Evolutionary conservation across 2,329 filamentous ascomycete genomes (phyloP).

Genomic region (Xylaria sp.): DNA sequence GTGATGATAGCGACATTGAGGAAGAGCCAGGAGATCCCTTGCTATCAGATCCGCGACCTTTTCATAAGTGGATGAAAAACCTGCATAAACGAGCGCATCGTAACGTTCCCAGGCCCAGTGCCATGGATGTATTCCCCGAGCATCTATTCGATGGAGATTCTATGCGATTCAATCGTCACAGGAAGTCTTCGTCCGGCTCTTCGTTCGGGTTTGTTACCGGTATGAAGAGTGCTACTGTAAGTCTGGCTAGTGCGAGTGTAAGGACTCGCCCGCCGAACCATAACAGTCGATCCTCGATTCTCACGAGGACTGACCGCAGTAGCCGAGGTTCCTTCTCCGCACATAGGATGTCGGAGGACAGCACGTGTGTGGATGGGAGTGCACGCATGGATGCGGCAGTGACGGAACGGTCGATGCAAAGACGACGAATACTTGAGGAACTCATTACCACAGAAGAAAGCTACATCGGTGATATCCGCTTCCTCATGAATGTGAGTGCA

Average conservation of each 20-base stretch:
- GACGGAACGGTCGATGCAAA: slow-evolving; percentile 65
- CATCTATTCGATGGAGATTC: slow-evolving; percentile 26
- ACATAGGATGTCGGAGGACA: slow-evolving; percentile 60
- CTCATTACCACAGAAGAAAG: slow-evolving; percentile 79
- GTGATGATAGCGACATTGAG: slow-evolving; percentile 12
- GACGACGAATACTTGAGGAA: slow-evolving; percentile 78
- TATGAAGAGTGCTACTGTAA: slow-evolving; percentile 75
- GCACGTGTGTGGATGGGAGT: slow-evolving; percentile 54
- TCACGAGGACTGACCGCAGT: slow-evolving; percentile 57
- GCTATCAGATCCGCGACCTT: slow-evolving; percentile 39
- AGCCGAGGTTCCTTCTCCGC: slow-evolving; percentile 56
- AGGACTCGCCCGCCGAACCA: slow-evolving; percentile 54
- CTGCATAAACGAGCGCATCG: slow-evolving; percentile 55
- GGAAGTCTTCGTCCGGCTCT: slow-evolving; percentile 63
- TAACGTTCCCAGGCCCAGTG: slow-evolving; percentile 26
- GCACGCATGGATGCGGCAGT: slow-evolving; percentile 58
- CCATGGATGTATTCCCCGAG: slow-evolving; percentile 33
- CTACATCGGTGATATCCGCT: slow-evolving; percentile 82
- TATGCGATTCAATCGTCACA: slow-evolving; percentile 36
- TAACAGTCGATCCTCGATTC: slow-evolving; percentile 45
- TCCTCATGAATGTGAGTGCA: slow-evolving; percentile 71
- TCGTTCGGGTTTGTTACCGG: slow-evolving; percentile 77
- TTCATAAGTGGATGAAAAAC: slow-evolving; percentile 68
- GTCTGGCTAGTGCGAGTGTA: slow-evolving; percentile 66
- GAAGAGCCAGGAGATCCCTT: slow-evolving; percentile 13